Percentiles rank a stretch among this genome's conserved stretches.
These are phyloP conservation scores for Glomus cerebriforme DNA, from an alignment of 192 early-diverging fungal species.

Conservation along the genomic window DNA sequence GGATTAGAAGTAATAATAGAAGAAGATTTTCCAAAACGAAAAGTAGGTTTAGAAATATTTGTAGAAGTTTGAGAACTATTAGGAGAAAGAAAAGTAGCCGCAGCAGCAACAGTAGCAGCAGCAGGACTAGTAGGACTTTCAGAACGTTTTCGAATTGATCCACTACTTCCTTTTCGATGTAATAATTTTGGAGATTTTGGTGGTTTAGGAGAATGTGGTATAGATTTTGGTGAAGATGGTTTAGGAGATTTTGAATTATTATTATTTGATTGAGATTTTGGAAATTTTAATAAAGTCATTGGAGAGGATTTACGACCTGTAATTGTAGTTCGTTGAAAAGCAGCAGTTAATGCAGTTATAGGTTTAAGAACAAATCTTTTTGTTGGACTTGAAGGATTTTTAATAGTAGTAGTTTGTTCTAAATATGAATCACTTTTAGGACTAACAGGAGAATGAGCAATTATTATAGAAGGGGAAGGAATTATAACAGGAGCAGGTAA, in stretches of 20 bases:
- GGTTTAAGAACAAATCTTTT: constrained; percentile 27
- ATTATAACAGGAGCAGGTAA: constrained; percentile 24
- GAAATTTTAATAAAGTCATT: constrained; percentile 10
- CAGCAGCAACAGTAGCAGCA: background rate
- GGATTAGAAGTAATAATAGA: background rate
- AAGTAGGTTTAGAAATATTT: constrained; percentile 3
- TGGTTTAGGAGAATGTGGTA: constrained; percentile 20
- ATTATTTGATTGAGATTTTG: constrained; percentile 13
- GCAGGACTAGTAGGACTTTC: constrained; percentile 9
- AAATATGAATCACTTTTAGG: constrained; percentile 12
- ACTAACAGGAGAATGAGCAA: background rate
- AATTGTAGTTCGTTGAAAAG: constrained; percentile 14
- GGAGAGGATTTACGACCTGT: background rate
- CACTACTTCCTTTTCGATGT: constrained; percentile 25
- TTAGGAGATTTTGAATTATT: constrained; percentile 5
- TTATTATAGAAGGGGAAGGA: constrained; percentile 3
- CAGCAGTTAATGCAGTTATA: constrained; percentile 21
- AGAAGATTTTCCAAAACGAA: constrained; percentile 14
- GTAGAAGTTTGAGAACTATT: background rate
- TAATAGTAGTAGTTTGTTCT: background rate
- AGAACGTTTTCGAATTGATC: constrained; percentile 16
- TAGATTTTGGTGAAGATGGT: background rate
- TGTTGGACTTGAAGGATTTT: constrained; percentile 12
- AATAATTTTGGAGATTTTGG: constrained; percentile 31
- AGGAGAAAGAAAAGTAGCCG: background rate